Evolutionary conservation across 2,329 filamentous ascomycete genomes (phyloP).

Genomic region (Westerdykella ornata): DNA sequence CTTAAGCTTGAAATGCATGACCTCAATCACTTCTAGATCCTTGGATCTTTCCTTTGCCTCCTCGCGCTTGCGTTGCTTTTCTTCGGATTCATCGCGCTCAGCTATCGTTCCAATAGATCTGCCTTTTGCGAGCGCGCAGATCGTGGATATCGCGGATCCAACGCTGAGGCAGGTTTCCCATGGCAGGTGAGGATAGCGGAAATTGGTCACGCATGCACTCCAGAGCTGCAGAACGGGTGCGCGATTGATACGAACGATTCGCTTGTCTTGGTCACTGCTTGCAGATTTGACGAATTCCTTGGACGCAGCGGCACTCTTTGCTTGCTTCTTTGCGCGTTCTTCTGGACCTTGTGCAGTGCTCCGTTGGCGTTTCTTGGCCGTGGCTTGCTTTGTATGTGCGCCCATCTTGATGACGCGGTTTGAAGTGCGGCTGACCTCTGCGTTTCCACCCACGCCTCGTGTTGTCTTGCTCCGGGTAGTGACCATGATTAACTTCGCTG

Average conservation of each 20-base stretch:
- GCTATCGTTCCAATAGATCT: constrained; percentile 25
- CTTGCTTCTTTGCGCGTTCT: neutral
- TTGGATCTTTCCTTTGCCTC: constrained; percentile 9
- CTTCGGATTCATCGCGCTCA: constrained; percentile 13
- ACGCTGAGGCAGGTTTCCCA: constrained; percentile 29
- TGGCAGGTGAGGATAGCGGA: constrained; percentile 17
- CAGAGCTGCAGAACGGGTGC: constrained; percentile 29
- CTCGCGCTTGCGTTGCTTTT: constrained; percentile 13
- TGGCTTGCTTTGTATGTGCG: neutral
- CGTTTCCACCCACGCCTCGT: too few relatives aligned
- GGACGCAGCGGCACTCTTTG: neutral
- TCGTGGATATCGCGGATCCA: constrained; percentile 24
- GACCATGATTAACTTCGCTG: neutral
- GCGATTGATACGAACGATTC: constrained; percentile 24
- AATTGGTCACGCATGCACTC: constrained; percentile 19
- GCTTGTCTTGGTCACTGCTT: neutral
- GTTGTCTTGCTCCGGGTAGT: neutral
- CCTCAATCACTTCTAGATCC: constrained; percentile 17
- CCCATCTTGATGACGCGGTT: neutral
- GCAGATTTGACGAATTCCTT: neutral
- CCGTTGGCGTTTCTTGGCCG: neutral
- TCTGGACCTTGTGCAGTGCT: neutral
- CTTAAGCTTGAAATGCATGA: constrained; percentile 29
- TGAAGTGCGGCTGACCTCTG: neutral
- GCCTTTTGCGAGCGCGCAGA: constrained; percentile 29